Evolutionary conservation across 1,284 basidiomycete genomes (phyloP), one percentile per base, ranked within the genome.

Genomic region (Tilletia caries): DNA sequence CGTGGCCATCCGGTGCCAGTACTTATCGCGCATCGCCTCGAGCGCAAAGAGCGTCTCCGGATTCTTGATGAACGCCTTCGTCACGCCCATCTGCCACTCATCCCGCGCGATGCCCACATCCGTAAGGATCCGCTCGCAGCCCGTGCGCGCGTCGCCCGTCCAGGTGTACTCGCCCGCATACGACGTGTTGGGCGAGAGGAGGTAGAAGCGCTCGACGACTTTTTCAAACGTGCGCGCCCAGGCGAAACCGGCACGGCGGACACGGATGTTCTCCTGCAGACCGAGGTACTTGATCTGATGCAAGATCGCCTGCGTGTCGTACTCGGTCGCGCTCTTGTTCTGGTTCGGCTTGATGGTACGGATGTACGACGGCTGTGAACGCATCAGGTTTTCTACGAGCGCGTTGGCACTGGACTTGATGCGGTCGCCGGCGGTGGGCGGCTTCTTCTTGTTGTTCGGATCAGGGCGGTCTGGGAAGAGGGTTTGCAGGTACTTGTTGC

Each of bases 231-330:
- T 92, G 80, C 95, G 95, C 73, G 96, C 86, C 85, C 98, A 99
- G 0, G 95, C 95, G 83, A 99, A 99, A 68, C 95, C 95, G 41
- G 95, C 95, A 74, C 95, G 89, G 70, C 95, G 91, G 66, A 99
- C 93, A 64, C 95, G 90, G 70, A 99, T 97, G 83, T 99, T 99
- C 85, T 99, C 96, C 84, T 98, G 94, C 67, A 99, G 86, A 84
- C 95, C 96, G 62, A 99, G 91, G 83, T 99, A 99, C 85, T 98
- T 98, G 87, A 98, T 92, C 86, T 99, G 96, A 86, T 98, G 95
- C 54, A 98, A 86, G 73, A 98, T 92, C 8, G 93, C 93, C 83
- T 95, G 95, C 64, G 87, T 87, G 81, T 98, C 95, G 84, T 96
- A 98, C 85, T 99, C 96, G 6, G 89, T 88, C 1, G 90, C 85